These are phyloP conservation scores for Limnomonas spitsbergensis DNA, from an alignment of 139 green algal species.

Conservation along the genomic window DNA sequence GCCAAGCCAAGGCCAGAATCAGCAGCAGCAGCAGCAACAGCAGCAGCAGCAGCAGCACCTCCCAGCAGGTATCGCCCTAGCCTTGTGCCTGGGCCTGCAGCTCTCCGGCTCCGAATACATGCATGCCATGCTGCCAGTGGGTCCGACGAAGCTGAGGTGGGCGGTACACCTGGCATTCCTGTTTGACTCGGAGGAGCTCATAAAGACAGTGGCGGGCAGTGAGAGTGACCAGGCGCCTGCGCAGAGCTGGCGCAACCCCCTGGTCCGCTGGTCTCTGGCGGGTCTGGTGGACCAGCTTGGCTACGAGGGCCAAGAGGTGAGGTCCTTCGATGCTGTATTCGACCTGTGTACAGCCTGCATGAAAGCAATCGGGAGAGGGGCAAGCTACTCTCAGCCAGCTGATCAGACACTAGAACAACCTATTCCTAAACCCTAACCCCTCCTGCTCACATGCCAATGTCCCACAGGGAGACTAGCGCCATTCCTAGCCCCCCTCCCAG, in stretches of 20 bases:
- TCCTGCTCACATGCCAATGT: too few relatives aligned
- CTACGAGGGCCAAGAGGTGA: too few relatives aligned
- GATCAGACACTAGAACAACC: too few relatives aligned
- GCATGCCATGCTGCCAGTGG: background rate
- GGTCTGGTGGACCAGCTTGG: slow-evolving; percentile 1
- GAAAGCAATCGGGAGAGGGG: too few relatives aligned
- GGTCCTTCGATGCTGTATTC: too few relatives aligned
- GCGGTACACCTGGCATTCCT: slow-evolving; percentile 1
- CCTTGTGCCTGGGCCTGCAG: background rate
- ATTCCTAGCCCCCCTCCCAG: too few relatives aligned
- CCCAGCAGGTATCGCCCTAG: background rate
- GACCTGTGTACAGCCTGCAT: too few relatives aligned
- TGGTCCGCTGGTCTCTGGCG: background rate
- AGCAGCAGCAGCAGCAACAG: too few relatives aligned
- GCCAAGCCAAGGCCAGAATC: too few relatives aligned
- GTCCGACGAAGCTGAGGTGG: background rate
- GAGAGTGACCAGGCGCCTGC: background rate
- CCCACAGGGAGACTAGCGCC: too few relatives aligned
- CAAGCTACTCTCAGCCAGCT: too few relatives aligned
- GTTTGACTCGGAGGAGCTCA: background rate
- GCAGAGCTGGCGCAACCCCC: background rate
- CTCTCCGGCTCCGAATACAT: background rate
- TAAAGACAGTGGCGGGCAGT: background rate
- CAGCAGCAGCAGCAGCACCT: background rate
- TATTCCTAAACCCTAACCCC: too few relatives aligned